Conservation (phyloP, 805 yeast species). For the Hanseniaspora taiwanica region DNA sequence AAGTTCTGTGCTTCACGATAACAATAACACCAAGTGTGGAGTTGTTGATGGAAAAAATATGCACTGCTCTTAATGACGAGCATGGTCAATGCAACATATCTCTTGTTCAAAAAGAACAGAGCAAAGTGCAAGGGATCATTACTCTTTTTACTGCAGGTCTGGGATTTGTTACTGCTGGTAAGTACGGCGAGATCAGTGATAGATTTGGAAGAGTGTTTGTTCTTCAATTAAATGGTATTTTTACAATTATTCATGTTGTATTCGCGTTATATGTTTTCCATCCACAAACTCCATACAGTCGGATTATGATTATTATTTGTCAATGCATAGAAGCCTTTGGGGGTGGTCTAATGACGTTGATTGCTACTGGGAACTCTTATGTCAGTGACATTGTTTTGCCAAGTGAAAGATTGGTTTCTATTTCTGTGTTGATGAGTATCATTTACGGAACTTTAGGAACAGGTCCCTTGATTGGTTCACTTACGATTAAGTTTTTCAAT, state of each 20-base stretch:
- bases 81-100: slow-evolving; percentile 24
- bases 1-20: slow-evolving; percentile 30
- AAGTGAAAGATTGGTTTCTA: slow-evolving; percentile 45
- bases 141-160: slow-evolving; percentile 31
- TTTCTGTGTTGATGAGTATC: slow-evolving; percentile 35
- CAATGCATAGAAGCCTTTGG: slow-evolving; percentile 35
- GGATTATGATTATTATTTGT: slow-evolving; percentile 28
- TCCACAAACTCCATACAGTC: slow-evolving; percentile 26
- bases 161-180: slow-evolving; percentile 42
- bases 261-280: slow-evolving; percentile 17
- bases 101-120: slow-evolving; percentile 30
- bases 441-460: slow-evolving; percentile 46
- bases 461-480: slow-evolving; percentile 52
- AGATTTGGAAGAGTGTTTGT: slow-evolving; percentile 46
- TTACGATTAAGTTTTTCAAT: slow-evolving; percentile 19
- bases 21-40: slow-evolving; percentile 27
- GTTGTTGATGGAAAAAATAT: slow-evolving; percentile 28
- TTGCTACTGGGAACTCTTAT: slow-evolving; percentile 54
- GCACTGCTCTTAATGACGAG: slow-evolving; percentile 22
- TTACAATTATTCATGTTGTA: slow-evolving; percentile 14
- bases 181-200: slow-evolving; percentile 52
- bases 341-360: slow-evolving; percentile 49
- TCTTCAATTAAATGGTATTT: slow-evolving; percentile 24
- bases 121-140: slow-evolving; percentile 35
- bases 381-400: slow-evolving; percentile 62